Base-by-base conservation (phyloP, 139 green algal genomes). In the Ettlia oleoabundans region DNA sequence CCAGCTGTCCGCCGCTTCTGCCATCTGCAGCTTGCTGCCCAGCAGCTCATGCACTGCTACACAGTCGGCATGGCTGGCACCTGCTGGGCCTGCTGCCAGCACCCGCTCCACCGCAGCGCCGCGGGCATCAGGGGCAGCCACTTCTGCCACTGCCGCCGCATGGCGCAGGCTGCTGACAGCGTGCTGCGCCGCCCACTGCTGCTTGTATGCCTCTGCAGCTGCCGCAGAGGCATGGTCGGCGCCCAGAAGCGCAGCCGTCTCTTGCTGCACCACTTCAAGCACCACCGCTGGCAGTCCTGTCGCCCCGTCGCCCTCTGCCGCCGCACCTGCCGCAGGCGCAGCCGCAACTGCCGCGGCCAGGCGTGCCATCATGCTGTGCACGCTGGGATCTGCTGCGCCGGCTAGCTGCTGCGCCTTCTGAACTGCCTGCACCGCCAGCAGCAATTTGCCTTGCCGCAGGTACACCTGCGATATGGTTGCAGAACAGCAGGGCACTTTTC, bases 351-450 rank as follows among this genome's bases (percentile, higher is more conserved):
- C 91, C 15, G 93, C 69, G 1, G 89, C 85, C 52, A 97, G 87
- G 9, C 73, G 52, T 24, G 19, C n/a, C 32, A 92, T 37, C 42
- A 91, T 68, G 55, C 70, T 30, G 85, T 96, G 92, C n/a, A 91
- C 92, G 15, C 88, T 87, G 0, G 92, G 92, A 85, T 95, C 66
- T 10, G 70, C 52, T 1, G 64, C 30, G 3, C 92, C 92, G 0
- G 83, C 89, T 33, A 96, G 41, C n/a, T 73, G 76, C 19, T 85
- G 28, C 26, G 92, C 93, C 28, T 86, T 83, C 74, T 94, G 88
- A 19, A 93, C 89, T 22, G 93, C 93, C 37, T 89, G 86, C 73
- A 98, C 86, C 71, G 93, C 95, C 74, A 98, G 86, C 85, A 99
- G 87, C 69, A 91, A 77, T 58, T 85, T 88, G 32, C 85, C 86